A percentile compares a stretch with the other conserved stretches of the same genome.
phyloP scores from a whole-genome alignment of 306 rosid genomes.

The Medicago truncatula region DNA sequence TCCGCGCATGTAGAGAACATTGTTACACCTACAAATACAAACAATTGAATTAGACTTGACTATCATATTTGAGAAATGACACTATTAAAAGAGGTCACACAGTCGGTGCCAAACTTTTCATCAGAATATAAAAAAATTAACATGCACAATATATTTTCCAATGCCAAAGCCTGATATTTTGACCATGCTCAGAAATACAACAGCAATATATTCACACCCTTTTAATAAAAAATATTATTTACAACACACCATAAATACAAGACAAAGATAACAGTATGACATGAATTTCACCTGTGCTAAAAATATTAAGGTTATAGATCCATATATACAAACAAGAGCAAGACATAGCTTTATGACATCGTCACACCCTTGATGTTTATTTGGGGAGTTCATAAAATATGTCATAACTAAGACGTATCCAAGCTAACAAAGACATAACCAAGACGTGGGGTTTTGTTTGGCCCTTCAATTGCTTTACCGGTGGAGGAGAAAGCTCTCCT shows the following conservation, averaged over 20 bases:
- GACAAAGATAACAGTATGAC: neutral
- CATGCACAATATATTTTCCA: neutral
- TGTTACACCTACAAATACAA: conserved; percentile 75
- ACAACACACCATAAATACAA: neutral
- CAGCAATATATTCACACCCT: neutral
- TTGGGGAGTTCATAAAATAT: neutral
- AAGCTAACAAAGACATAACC: neutral
- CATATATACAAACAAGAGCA: neutral
- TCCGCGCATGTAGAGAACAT: conserved; percentile 95
- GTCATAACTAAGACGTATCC: neutral
- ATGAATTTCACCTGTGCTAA: neutral
- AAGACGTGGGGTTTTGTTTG: no score
- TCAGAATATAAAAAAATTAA: no score
- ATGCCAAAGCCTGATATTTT: neutral
- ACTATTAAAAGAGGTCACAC: neutral
- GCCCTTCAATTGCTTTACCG: no score
- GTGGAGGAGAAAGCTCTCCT: no score
- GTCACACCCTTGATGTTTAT: neutral
- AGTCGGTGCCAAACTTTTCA: no score
- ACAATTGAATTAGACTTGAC: conserved; percentile 13
- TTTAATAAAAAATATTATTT: neutral
- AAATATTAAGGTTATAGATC: neutral
- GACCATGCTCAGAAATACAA: neutral
- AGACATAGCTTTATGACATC: neutral
- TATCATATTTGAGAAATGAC: neutral